phyloP scores from a whole-genome alignment of 768 basidiomycete genomes.

The Leucosporidium creatinivorum region DNA sequence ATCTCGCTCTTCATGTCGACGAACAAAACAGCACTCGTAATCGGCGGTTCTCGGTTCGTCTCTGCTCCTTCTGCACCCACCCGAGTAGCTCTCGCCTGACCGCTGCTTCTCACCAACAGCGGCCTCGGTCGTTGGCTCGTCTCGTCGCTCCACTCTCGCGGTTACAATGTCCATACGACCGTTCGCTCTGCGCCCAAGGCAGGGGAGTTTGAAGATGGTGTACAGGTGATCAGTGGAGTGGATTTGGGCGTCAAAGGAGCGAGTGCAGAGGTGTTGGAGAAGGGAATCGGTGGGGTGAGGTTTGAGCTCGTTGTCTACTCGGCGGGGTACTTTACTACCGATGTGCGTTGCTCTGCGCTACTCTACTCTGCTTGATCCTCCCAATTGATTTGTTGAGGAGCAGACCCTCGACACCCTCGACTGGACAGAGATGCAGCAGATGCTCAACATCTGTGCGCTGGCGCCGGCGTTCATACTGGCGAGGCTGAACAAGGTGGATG shows the following conservation, averaged over 20 bases:
- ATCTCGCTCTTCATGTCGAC: too few species aligned
- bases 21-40: conserved; percentile 39
- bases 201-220: not conserved
- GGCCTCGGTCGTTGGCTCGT: conserved; percentile 47
- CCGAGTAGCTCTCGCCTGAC: too few species aligned
- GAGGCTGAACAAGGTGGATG: conserved; percentile 38
- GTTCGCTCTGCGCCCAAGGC: not conserved
- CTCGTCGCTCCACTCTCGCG: conserved; percentile 34
- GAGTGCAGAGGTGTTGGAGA: not conserved
- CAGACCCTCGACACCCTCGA: not conserved
- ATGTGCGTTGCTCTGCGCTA: not conserved
- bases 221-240: not conserved
- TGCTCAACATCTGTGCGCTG: conserved; percentile 49
- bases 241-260: not conserved
- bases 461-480: conserved; percentile 46
- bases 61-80: too few species aligned
- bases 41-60: conserved; percentile 41
- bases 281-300: not conserved
- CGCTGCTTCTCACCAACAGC: conserved; percentile 36
- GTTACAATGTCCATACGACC: not conserved
- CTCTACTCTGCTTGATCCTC: too few species aligned
- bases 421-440: conserved; percentile 42
- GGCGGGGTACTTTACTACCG: not conserved
- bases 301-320: not conserved
- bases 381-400: too few species aligned